Conservation (phyloP, 169 alveolate species). For the Plasmodium blacklocki region DNA sequence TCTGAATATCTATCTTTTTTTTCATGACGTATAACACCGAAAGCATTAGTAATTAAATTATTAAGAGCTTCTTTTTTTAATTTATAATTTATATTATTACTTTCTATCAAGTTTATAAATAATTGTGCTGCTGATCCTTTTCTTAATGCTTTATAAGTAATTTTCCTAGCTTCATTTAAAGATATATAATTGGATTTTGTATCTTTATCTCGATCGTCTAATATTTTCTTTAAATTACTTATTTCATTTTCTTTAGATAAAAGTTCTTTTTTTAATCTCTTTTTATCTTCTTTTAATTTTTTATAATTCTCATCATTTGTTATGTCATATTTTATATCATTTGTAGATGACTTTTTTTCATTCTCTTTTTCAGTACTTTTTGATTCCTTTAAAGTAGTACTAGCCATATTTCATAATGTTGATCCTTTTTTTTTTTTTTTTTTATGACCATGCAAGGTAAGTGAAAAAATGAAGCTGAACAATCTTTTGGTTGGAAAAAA, state of each 20-base stretch:
- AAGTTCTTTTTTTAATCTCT: slow-evolving; percentile 58
- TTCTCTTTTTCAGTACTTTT: slow-evolving; percentile 12
- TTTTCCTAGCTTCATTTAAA: slow-evolving; percentile 77
- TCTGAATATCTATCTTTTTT: slow-evolving; percentile 60
- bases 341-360: neutral
- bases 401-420: slow-evolving; percentile 25
- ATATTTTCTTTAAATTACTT: slow-evolving; percentile 47
- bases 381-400: slow-evolving; percentile 17
- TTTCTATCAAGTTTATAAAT: slow-evolving; percentile 74
- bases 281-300: slow-evolving; percentile 67
- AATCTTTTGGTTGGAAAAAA: too few species aligned
- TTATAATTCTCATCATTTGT: slow-evolving; percentile 36
- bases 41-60: slow-evolving; percentile 77
- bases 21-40: slow-evolving; percentile 71
- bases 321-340: slow-evolving; percentile 14
- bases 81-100: slow-evolving; percentile 77
- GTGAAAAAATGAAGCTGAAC: too few species aligned
- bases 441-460: too few species aligned
- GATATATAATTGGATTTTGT: slow-evolving; percentile 41
- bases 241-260: slow-evolving; percentile 41
- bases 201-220: slow-evolving; percentile 53
- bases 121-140: slow-evolving; percentile 86
- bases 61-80: slow-evolving; percentile 79
- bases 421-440: too few species aligned
- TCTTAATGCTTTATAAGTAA: slow-evolving; percentile 79